Evolutionary conservation across 495 filamentous ascomycete genomes (phyloP).

Genomic region (Hypoxylon lenormandii): DNA sequence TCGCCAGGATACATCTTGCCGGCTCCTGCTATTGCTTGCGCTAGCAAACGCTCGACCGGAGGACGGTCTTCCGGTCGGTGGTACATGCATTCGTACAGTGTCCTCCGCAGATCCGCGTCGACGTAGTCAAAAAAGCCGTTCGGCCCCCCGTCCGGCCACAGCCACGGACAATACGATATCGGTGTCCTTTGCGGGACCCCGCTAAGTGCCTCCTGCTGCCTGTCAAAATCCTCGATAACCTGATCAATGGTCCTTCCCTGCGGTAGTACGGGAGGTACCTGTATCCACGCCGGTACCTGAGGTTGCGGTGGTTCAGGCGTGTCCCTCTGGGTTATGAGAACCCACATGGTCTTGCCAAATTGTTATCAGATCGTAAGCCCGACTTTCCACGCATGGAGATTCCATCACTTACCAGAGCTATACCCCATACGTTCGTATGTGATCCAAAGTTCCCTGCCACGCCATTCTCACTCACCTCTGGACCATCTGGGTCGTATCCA

Average conservation of each 20-base stretch:
- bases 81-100: conserved; percentile 38
- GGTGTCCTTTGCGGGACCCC: not conserved
- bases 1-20: conserved; percentile 1
- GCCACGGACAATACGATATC: conserved; percentile 33
- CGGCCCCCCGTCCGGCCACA: conserved; percentile 4
- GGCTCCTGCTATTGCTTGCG: not conserved
- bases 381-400: not conserved
- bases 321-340: conserved; percentile 22
- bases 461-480: not conserved
- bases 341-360: conserved; percentile 32
- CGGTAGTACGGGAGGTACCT: not conserved
- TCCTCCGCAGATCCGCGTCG: conserved; percentile 23
- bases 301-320: conserved; percentile 14
- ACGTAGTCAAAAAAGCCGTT: conserved; percentile 1
- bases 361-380: not conserved
- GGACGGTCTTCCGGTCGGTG: conserved; percentile 21
- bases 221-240: no score
- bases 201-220: no score
- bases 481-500: not conserved
- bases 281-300: conserved; percentile 12
- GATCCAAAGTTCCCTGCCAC: conserved; percentile 27
- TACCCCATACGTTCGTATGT: conserved; percentile 27
- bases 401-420: conserved; percentile 20
- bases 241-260: no score
- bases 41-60: conserved; percentile 19